Evolutionary conservation across 2,329 filamentous ascomycete species (phyloP).

Genomic region (Aureobasidium namibiae): DNA sequence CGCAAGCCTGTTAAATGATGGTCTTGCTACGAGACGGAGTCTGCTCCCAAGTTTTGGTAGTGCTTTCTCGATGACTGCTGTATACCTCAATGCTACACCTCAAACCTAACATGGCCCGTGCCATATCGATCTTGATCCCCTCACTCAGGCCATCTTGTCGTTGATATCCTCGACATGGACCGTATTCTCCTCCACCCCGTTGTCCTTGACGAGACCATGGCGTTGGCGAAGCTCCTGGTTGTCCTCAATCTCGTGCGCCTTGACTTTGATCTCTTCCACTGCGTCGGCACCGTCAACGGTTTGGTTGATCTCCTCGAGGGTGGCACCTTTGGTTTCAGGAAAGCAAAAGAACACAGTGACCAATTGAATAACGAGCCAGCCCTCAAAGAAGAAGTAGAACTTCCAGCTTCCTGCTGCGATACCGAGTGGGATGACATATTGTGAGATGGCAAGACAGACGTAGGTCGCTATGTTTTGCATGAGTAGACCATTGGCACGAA

Average conservation of each 20-base stretch:
- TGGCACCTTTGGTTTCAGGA: background rate
- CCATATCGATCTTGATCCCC: no score
- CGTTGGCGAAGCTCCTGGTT: no score
- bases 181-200: no score
- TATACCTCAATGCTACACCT: no score
- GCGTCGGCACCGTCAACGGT: background rate
- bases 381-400: background rate
- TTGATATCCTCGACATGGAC: no score
- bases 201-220: no score
- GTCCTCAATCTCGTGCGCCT: background rate
- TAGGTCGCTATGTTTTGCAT: constrained; percentile 21
- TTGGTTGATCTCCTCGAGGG: background rate
- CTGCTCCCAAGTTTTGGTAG: no score
- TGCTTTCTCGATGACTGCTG: no score
- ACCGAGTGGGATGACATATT: background rate
- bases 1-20: no score
- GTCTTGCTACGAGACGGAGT: no score
- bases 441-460: background rate
- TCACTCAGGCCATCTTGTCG: no score
- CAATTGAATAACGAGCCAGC: background rate
- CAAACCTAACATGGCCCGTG: no score
- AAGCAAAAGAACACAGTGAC: background rate
- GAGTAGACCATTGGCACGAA: constrained; percentile 41
- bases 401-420: background rate
- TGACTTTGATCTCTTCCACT: background rate